Percentiles rank a stretch among this genome's conserved stretches.
phyloP scores from a whole-genome alignment of 176 grass and related monocot genomes.

The Ensete ventricosum region DNA sequence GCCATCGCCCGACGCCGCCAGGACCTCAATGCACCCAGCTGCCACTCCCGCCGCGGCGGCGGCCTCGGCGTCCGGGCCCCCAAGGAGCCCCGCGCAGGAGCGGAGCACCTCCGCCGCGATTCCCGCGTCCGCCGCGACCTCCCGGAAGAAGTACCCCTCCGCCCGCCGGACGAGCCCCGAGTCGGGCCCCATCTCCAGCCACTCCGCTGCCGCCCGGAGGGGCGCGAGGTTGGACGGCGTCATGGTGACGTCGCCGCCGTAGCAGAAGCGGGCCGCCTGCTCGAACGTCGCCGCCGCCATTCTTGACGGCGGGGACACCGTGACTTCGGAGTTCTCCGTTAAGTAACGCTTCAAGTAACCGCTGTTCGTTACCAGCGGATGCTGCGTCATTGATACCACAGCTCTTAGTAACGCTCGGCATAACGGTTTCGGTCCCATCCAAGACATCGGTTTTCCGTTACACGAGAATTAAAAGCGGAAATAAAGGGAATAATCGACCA shows the following conservation, averaged over 20 bases:
- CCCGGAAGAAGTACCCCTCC: slow-evolving; percentile 75
- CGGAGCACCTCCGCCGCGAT: slow-evolving; percentile 35
- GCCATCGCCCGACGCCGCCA: slow-evolving; percentile 27
- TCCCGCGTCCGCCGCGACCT: slow-evolving; percentile 46
- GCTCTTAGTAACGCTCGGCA: too few species aligned
- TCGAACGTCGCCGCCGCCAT: slow-evolving; percentile 37
- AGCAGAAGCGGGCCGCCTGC: slow-evolving; percentile 47
- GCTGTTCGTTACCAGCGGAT: slow-evolving; percentile 50
- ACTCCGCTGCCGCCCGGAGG: slow-evolving; percentile 40
- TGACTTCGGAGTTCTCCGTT: slow-evolving; percentile 38
- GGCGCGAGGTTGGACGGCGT: slow-evolving; percentile 40
- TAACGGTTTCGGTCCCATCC: background rate
- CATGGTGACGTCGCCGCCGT: slow-evolving; percentile 28
- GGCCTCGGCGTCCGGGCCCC: slow-evolving; percentile 25
- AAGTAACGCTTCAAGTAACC: slow-evolving; percentile 51
- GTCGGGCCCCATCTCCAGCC: slow-evolving; percentile 49
- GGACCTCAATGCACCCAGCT: slow-evolving; percentile 57
- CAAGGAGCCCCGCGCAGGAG: slow-evolving; percentile 39
- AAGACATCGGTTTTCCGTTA: too few species aligned
- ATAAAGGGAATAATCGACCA: too few species aligned
- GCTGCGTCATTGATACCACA: slow-evolving; percentile 19
- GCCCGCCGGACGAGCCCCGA: slow-evolving; percentile 21
- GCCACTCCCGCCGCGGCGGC: slow-evolving; percentile 30
- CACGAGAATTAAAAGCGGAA: too few species aligned
- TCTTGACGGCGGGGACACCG: slow-evolving; percentile 35